Base-by-base conservation (phyloP, 2,329 filamentous ascomycete genomes). In the Aspergillus sp. region DNA sequence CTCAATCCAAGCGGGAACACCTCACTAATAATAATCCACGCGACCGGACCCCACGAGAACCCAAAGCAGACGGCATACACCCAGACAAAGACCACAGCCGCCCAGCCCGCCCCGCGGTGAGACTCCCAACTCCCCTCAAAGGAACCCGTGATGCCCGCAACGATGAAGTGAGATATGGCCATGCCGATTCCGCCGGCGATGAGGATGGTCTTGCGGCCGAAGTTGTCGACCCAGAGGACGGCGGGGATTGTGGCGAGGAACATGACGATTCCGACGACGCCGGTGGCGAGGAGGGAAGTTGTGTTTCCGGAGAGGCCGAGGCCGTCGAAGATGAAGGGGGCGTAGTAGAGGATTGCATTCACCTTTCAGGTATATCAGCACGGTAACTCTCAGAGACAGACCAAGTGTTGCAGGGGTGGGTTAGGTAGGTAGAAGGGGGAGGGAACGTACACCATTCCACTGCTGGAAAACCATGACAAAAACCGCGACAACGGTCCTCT, bases 11-110 rank as follows among this genome's bases (percentile, higher is more conserved):
- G 77, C 0, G 90, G 90, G 86, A 88, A 93, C 51, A 92, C 86
- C 75, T 92, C 90, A 1, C 88, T 86, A 1, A 91, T 83, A 52
- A 93, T 82, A 64, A 91, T 90, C 90, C 90, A 93, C 0, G 87
- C 84, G 64, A 87, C 89, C 2, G 89, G 90, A 0, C 72, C 71
- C 69, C 90, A 93, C 0, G 84, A 87, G 72, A 91, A 92, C 31
- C 88, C 91, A 69, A 93, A 93, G 74, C 90, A 85, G 31, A 91
- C 80, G 30, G 91, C 87, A 66, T 91, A 92, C 0, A 93, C 81
- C 89, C 90, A 92, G 6, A 80, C 73, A 60, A 80, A 77, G 0
- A 70, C 81, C 6, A 85, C 88, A 0, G 89, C 84, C 4, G 80
- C 90, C 91, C 91, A 93, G 1, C 90, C 90, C 0, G 89, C 88